Conservation (phyloP, 1,284 basidiomycete species). For the Mycena sp. region DNA sequence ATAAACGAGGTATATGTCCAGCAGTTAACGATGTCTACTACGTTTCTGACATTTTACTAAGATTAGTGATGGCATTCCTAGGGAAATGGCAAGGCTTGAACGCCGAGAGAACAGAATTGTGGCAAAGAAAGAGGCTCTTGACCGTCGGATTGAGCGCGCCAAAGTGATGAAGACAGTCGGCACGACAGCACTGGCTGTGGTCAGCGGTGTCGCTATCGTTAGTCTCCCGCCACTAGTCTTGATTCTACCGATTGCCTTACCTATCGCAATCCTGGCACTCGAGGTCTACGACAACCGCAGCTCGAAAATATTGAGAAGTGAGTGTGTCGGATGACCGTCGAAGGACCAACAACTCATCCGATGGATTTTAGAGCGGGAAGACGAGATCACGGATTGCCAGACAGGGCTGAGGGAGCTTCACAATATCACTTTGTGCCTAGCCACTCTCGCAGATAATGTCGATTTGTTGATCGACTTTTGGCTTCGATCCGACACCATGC, state of each 20-base stretch:
- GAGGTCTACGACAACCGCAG: conserved; percentile 24
- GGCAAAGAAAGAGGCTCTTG: conserved; percentile 4
- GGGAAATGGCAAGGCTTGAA: conserved; percentile 25
- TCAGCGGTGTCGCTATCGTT: conserved; percentile 14
- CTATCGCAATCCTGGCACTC: conserved; percentile 22
- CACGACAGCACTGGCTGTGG: conserved; percentile 22
- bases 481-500: conserved; percentile 30
- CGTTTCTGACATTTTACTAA: neutral
- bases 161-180: conserved; percentile 17
- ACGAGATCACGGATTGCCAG: conserved; percentile 19
- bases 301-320: conserved; percentile 15
- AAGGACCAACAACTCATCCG: neutral
- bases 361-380: conserved; percentile 16
- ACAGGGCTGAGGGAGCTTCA: conserved; percentile 10
- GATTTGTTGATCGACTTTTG: conserved; percentile 21
- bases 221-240: conserved; percentile 23
- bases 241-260: conserved; percentile 26
- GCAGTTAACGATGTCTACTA: too few relatives aligned
- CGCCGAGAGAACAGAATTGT: neutral
- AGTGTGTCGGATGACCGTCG: neutral
- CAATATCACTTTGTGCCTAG: conserved; percentile 1
- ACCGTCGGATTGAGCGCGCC: conserved; percentile 12
- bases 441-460: neutral
- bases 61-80: conserved; percentile 23
- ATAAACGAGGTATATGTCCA: conserved; percentile 10